Conservation (phyloP, 2,329 filamentous ascomycete species). For the Aspergillus sp. region DNA sequence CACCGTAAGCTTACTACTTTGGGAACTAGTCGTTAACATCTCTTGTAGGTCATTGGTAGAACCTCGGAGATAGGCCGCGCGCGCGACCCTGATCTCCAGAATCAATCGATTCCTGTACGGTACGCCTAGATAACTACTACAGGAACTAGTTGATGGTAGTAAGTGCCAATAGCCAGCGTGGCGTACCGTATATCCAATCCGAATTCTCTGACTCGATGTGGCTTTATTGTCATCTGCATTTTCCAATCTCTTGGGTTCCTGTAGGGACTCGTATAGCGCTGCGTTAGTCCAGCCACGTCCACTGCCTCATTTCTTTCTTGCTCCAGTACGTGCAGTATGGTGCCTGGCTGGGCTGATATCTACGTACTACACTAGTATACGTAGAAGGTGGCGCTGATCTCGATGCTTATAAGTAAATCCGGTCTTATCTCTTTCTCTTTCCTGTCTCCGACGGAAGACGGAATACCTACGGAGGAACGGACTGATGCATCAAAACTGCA, state of each 20-base stretch:
- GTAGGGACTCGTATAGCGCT: conserved; percentile 11
- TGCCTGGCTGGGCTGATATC: background rate
- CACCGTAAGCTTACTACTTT: background rate
- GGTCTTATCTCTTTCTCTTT: background rate
- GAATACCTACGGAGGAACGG: background rate
- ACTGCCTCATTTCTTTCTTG: background rate
- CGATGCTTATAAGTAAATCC: background rate
- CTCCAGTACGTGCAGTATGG: background rate
- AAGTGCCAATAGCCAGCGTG: background rate
- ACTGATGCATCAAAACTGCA: background rate
- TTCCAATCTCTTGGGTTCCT: background rate
- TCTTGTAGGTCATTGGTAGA: too few relatives aligned
- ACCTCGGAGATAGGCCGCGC: background rate
- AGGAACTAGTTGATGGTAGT: too few relatives aligned
- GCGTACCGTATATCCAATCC: background rate
- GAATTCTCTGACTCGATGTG: background rate
- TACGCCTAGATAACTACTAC: too few relatives aligned
- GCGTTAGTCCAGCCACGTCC: conserved; percentile 7
- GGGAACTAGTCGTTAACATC: too few relatives aligned
- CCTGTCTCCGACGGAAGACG: background rate
- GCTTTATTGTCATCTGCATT: background rate
- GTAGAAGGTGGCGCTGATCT: too few relatives aligned
- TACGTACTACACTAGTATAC: too few relatives aligned
- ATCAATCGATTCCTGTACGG: too few relatives aligned
- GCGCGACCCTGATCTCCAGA: background rate